These are phyloP conservation scores for Naganishia vishniacii DNA, from an alignment of 768 basidiomycete species.

Conservation along the genomic window DNA sequence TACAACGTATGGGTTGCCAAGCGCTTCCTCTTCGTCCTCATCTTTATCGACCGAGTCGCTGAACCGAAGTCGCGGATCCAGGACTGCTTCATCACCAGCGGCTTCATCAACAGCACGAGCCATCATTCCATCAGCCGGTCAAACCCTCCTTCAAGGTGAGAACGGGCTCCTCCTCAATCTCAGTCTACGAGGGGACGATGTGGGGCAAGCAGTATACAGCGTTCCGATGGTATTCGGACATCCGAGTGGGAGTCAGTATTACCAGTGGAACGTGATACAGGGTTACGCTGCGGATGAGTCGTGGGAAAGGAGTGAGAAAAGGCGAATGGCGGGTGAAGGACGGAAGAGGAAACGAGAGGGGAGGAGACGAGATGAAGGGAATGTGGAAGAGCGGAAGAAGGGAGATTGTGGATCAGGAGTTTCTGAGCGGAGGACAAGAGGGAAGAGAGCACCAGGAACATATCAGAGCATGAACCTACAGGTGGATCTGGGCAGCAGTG, in stretches of 20 bases:
- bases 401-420: background rate
- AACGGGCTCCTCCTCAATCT: constrained; percentile 28
- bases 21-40: background rate
- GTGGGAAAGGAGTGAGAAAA: background rate
- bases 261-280: background rate
- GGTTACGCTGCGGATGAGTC: background rate
- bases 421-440: background rate
- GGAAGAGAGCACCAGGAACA: constrained; percentile 25
- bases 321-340: no score
- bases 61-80: background rate
- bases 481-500: constrained; percentile 46
- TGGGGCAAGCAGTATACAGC: constrained; percentile 34
- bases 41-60: background rate
- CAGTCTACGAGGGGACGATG: constrained; percentile 23
- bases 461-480: constrained; percentile 39
- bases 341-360: background rate
- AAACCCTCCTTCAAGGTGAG: constrained; percentile 15
- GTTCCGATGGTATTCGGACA: constrained; percentile 41
- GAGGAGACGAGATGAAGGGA: no score
- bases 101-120: constrained; percentile 1
- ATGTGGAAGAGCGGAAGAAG: background rate
- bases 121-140: constrained; percentile 17
- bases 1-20: background rate
- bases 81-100: background rate
- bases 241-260: constrained; percentile 9